Conservation (phyloP, 768 basidiomycete species). For the Dioszegia hungarica region DNA sequence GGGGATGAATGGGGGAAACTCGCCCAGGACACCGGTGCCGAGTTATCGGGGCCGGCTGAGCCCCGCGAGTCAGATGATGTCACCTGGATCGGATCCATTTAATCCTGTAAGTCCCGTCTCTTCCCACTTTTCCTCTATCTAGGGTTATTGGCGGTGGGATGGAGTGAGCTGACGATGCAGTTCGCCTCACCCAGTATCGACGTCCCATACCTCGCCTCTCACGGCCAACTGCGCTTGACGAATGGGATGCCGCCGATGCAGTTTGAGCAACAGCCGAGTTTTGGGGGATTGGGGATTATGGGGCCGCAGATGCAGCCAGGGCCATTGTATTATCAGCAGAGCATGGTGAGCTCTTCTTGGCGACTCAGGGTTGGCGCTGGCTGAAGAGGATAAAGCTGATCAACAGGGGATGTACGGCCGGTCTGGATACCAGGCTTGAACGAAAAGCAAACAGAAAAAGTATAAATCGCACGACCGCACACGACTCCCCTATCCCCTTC, state of each 20-base stretch:
- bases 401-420: constrained; percentile 1
- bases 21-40: constrained; percentile 20
- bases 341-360: constrained; percentile 13
- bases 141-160: too few relatives aligned
- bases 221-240: constrained; percentile 12
- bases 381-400: neutral
- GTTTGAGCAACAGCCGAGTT: constrained; percentile 38
- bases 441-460: neutral
- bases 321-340: constrained; percentile 10
- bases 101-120: constrained; percentile 40
- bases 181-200: constrained; percentile 45
- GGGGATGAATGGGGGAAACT: neutral
- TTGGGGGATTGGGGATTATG: constrained; percentile 46
- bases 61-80: constrained; percentile 43
- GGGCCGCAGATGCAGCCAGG: neutral
- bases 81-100: constrained; percentile 47
- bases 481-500: too few relatives aligned
- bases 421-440: neutral
- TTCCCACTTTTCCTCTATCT: neutral
- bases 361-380: too few relatives aligned
- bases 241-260: constrained; percentile 23
- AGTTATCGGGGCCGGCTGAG: constrained; percentile 27
- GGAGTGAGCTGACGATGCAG: constrained; percentile 9
- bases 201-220: constrained; percentile 24
- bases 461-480: neutral